Evolutionary conservation across 495 filamentous ascomycete genomes (phyloP), one percentile per base, ranked within the genome.

Genomic region (Talaromyces trachyspermus): DNA sequence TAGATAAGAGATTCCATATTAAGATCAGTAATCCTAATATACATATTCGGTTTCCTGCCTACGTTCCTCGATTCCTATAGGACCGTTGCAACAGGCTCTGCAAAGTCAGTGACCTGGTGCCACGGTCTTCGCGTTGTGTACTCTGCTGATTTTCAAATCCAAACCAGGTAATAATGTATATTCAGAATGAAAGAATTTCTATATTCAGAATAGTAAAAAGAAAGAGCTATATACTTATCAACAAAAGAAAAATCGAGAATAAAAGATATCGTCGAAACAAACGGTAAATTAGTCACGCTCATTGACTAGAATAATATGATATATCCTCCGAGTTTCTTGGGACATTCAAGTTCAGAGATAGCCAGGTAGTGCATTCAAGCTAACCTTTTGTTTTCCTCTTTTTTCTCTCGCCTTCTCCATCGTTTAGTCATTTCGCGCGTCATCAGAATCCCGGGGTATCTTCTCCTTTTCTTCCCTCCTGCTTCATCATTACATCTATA

Each of bases 371-470:
- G 19, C 33, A n/a, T n/a, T n/a, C n/a, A n/a, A n/a, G n/a, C n/a
- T n/a, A n/a, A n/a, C n/a, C n/a, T n/a, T n/a, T n/a, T 33, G 4
- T 47, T 19, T 33, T 37, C 26, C 20, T 36, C 6, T 22, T 25
- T 47, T 18, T 48, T 38, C 32, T 10, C 25, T 48, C 20, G 19
- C n/a, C 22, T 38, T 19, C 35, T 10, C 25, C 25, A 27, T 37
- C 22, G 18, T 26, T 18, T 36, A 37, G 17, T 48, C 45, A 48
- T 36, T 19, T 36, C 24, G 32, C 45, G 37, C 42, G 42, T 44
- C 42, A 19, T 44, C 42, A 44, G 32, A 30, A 44, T 29, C 27
- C 42, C 42, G 42, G 42, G 42, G 42, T 44, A 44, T 44, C 42
- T 33, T 32, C 20, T 48, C 14, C 26, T 46, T 48, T 48, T 10